A percentile compares a stretch with the other conserved stretches of the same genome.
Conservation (phyloP, 73 alveolate species). For the Paramecium pentaurelia region DNA sequence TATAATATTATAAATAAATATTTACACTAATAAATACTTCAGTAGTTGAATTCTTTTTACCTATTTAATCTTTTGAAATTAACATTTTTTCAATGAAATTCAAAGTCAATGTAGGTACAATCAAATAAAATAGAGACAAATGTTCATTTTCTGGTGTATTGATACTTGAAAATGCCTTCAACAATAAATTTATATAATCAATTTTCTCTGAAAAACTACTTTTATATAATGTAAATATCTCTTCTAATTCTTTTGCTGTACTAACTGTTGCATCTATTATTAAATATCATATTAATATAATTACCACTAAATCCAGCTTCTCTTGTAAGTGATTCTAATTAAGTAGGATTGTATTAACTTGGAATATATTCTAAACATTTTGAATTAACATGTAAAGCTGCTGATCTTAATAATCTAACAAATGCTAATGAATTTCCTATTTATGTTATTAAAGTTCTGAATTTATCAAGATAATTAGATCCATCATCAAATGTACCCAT, state of each 20-base stretch:
- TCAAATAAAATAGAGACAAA: conserved; percentile 83
- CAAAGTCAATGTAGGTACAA: conserved; percentile 91
- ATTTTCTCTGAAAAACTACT: conserved; percentile 84
- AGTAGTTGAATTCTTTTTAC: conserved; percentile 81
- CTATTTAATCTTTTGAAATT: conserved; percentile 89
- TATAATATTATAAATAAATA: conserved; percentile 33
- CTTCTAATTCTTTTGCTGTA: conserved; percentile 86
- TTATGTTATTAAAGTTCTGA: conserved; percentile 88
- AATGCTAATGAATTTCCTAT: conserved; percentile 97
- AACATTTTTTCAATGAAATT: conserved; percentile 89
- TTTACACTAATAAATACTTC: conserved; percentile 64
- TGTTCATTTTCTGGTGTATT: conserved; percentile 81
- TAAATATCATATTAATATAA: neutral
- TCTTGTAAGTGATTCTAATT: conserved; percentile 59
- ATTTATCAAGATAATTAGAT: conserved; percentile 79
- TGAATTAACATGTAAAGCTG: conserved; percentile 89
- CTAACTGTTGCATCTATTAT: conserved; percentile 63
- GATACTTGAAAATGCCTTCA: conserved; percentile 77
- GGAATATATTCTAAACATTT: conserved; percentile 87
- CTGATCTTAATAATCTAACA: conserved; percentile 92
- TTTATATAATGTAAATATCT: conserved; percentile 74
- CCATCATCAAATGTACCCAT: conserved; percentile 87
- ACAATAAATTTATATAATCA: conserved; percentile 88
- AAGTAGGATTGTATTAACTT: conserved; percentile 62
- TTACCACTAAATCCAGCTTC: conserved; percentile 80